These are phyloP conservation scores for Rhododendron simsii DNA, from an alignment of 148 eudicot species.

Conservation along the genomic window DNA sequence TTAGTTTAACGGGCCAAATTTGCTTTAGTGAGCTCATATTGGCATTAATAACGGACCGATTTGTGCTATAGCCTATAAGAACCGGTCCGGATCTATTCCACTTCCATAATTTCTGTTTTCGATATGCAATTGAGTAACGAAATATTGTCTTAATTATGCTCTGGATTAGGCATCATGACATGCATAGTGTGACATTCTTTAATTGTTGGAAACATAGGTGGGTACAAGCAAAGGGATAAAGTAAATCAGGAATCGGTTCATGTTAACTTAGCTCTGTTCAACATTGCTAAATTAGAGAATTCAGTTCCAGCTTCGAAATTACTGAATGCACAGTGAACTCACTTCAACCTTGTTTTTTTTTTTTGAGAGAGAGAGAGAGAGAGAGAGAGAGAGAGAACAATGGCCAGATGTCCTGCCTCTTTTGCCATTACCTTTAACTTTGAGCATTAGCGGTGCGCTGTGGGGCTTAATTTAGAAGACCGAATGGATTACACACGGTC, in stretches of 20 bases:
- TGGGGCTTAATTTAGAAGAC: background rate
- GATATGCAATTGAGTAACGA: background rate
- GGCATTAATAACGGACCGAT: background rate
- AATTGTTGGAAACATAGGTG: background rate
- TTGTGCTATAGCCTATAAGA: background rate
- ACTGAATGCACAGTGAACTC: background rate
- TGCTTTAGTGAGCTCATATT: background rate
- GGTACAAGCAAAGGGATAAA: background rate
- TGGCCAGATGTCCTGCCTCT: background rate
- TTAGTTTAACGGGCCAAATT: background rate
- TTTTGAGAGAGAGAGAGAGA: too few relatives aligned
- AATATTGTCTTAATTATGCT: background rate
- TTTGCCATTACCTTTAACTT: background rate
- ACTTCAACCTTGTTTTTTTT: background rate
- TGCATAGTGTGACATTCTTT: background rate
- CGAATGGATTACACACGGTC: background rate
- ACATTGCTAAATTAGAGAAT: background rate
- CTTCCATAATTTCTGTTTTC: background rate
- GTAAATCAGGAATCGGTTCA: background rate
- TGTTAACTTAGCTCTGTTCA: background rate
- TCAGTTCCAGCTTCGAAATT: background rate
- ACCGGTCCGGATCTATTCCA: background rate
- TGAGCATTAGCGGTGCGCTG: background rate
- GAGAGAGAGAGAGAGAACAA: background rate
- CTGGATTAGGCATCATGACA: background rate